phyloP scores from a whole-genome alignment of 495 filamentous ascomycete species.

The Hypoxylon trugodes region DNA sequence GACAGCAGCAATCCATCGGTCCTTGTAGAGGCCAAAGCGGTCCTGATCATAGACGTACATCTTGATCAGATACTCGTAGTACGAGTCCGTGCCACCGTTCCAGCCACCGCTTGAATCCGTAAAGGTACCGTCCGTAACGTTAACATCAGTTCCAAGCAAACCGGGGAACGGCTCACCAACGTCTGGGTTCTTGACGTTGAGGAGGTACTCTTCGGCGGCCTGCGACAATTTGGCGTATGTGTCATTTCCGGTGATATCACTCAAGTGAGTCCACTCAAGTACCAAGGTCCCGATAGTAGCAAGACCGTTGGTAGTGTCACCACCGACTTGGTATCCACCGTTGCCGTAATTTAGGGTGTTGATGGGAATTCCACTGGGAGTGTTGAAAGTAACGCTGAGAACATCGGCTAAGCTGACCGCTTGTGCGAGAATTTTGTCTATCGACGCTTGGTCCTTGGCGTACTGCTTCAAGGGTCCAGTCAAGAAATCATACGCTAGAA shows the following conservation, averaged over 20 bases:
- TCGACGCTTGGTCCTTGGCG: constrained; percentile 52
- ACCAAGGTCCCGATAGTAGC: constrained; percentile 78
- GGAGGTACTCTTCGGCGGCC: constrained; percentile 74
- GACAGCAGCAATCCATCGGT: constrained; percentile 80
- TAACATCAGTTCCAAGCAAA: constrained; percentile 73
- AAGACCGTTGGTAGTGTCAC: constrained; percentile 67
- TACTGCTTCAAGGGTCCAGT: constrained; percentile 71
- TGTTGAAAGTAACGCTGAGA: constrained; percentile 81
- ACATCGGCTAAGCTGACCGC: constrained; percentile 73
- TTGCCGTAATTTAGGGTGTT: constrained; percentile 72
- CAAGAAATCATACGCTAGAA: constrained; percentile 77
- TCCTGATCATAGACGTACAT: constrained; percentile 85
- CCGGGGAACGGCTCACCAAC: constrained; percentile 78
- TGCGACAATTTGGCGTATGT: constrained; percentile 74
- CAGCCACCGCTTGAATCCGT: constrained; percentile 74
- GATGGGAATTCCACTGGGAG: constrained; percentile 76
- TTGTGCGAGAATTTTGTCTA: constrained; percentile 69
- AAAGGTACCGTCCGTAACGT: constrained; percentile 72
- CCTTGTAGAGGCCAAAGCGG: constrained; percentile 69
- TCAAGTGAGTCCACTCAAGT: constrained; percentile 85
- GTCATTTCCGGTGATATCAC: constrained; percentile 74
- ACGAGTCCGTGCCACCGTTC: constrained; percentile 82
- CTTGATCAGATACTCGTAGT: constrained; percentile 94
- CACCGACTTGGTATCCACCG: constrained; percentile 52
- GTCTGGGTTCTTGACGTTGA: constrained; percentile 67